Evolutionary conservation across 768 basidiomycete genomes (phyloP).

Genomic region (Amanita phalloides): DNA sequence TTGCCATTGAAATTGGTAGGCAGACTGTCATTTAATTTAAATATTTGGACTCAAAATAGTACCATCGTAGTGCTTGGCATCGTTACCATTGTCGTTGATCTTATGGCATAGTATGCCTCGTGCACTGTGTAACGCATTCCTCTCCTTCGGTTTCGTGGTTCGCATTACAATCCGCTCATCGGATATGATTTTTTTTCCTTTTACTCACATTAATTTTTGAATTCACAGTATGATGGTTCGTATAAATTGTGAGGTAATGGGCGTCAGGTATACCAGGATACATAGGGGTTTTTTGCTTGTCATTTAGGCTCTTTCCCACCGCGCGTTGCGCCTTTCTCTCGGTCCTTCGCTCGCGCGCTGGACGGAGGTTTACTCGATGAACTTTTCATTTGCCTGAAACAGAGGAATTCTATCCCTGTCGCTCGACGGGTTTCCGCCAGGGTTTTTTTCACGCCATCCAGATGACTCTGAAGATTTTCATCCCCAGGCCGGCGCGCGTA

Average conservation of each 20-base stretch:
- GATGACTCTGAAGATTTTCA: slow-evolving; percentile 75
- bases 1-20: slow-evolving; percentile 79
- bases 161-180: background rate
- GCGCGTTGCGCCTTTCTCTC: slow-evolving; percentile 12
- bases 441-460: slow-evolving; percentile 88
- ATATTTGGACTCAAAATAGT: background rate
- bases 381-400: slow-evolving; percentile 73
- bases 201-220: background rate
- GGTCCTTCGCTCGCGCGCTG: slow-evolving; percentile 8
- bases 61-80: slow-evolving; percentile 64
- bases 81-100: slow-evolving; percentile 81
- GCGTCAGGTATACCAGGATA: background rate
- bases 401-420: slow-evolving; percentile 91
- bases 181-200: background rate
- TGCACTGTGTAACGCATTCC: background rate
- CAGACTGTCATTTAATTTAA: slow-evolving; percentile 1
- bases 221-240: background rate
- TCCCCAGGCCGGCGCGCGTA: slow-evolving; percentile 81
- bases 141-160: background rate
- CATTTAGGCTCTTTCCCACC: slow-evolving; percentile 12
- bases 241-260: background rate
- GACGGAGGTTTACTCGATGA: slow-evolving; percentile 14
- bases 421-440: slow-evolving; percentile 80
- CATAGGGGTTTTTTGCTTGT: background rate
- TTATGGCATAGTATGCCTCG: slow-evolving; percentile 34